Conservation (phyloP, 2,329 filamentous ascomycete genomes). For the Neodidymelliopsis sp. region DNA sequence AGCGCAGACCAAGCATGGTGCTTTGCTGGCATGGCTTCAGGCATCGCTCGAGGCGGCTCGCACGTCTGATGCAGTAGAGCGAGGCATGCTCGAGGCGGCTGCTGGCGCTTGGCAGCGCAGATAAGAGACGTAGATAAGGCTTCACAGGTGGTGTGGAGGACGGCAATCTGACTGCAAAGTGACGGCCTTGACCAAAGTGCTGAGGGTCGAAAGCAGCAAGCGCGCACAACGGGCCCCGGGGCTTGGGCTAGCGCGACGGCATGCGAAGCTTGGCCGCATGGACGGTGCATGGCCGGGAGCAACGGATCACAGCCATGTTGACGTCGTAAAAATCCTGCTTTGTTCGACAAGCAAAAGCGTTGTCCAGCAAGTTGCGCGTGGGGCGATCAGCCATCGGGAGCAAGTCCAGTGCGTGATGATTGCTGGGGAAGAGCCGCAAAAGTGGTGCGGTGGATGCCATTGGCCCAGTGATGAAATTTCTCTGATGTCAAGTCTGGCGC, state of each 20-base stretch:
- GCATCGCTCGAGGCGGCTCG: slow-evolving; percentile 40
- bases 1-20: slow-evolving; percentile 74
- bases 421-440: slow-evolving; percentile 18
- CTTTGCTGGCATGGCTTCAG: slow-evolving; percentile 73
- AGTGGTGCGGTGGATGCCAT: slow-evolving; percentile 11
- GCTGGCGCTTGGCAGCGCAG: slow-evolving; percentile 25
- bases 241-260: slow-evolving; percentile 14
- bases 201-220: slow-evolving; percentile 9
- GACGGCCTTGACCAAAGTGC: slow-evolving; percentile 1
- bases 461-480: slow-evolving; percentile 11
- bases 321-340: slow-evolving; percentile 23
- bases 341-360: neutral
- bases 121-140: slow-evolving; percentile 10
- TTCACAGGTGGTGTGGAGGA: slow-evolving; percentile 8
- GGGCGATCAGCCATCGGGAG: slow-evolving; percentile 6
- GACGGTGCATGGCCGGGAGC: slow-evolving; percentile 18
- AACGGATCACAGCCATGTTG: slow-evolving; percentile 11
- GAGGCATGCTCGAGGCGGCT: slow-evolving; percentile 37
- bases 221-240: slow-evolving; percentile 11
- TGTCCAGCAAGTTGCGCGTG: neutral
- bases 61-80: slow-evolving; percentile 38
- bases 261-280: slow-evolving; percentile 23
- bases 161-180: slow-evolving; percentile 10
- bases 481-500: slow-evolving; percentile 37
- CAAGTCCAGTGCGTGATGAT: slow-evolving; percentile 1